Evolutionary conservation across 2,329 filamentous ascomycete species (phyloP).

Genomic region (Sporothrix globosa): DNA sequence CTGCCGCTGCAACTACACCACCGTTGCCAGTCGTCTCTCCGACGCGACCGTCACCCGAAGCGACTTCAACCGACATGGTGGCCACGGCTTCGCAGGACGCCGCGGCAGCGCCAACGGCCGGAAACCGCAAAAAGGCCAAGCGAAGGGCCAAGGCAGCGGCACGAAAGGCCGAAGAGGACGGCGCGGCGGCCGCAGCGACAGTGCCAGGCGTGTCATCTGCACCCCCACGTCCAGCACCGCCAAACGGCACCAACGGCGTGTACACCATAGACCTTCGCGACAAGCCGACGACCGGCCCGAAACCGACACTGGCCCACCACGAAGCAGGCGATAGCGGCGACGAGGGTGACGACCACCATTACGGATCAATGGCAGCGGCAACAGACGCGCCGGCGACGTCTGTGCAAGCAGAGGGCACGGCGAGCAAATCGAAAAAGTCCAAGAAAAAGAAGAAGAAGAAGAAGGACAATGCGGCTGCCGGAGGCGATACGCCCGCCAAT

Average conservation of each 20-base stretch:
- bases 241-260: constrained; percentile 18
- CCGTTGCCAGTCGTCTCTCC: constrained; percentile 4
- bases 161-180: constrained; percentile 52
- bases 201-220: constrained; percentile 6
- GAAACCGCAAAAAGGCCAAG: constrained; percentile 96
- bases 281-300: background rate
- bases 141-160: constrained; percentile 83
- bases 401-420: constrained; percentile 35
- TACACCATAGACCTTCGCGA: constrained; percentile 22
- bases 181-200: background rate
- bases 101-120: constrained; percentile 42
- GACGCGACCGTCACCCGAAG: background rate
- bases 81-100: background rate
- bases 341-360: constrained; percentile 42
- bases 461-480: constrained; percentile 1
- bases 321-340: constrained; percentile 62
- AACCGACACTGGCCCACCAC: constrained; percentile 46
- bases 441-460: constrained; percentile 71
- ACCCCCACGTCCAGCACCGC: constrained; percentile 37
- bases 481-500: background rate
- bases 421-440: constrained; percentile 59
- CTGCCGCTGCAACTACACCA: constrained; percentile 46
- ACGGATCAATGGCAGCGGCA: constrained; percentile 34
- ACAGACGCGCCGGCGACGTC: constrained; percentile 40
- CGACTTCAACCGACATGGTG: constrained; percentile 29